Percentiles rank a stretch among this genome's conserved stretches.
Evolutionary conservation across 495 filamentous ascomycete species (phyloP).

Genomic region (Polyplosphaeria fusca): DNA sequence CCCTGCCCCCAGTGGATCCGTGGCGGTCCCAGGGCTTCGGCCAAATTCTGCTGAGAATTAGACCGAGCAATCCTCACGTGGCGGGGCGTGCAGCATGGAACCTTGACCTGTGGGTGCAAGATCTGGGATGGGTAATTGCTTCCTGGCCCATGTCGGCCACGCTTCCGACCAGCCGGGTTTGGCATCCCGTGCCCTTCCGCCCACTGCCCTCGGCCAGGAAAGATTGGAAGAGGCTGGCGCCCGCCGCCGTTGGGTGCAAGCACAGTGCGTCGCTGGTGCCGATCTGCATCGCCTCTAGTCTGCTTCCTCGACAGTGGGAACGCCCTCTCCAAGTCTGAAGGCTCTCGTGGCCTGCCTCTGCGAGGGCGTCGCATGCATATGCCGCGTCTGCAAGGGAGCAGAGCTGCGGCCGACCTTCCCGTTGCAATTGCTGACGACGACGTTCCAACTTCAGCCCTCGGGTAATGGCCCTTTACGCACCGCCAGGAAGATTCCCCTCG

Average conservation of each 20-base stretch:
- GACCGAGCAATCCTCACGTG: conserved; percentile 25
- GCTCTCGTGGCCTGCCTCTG: too few species aligned
- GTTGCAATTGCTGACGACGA: conserved; percentile 20
- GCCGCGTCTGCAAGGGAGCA: too few species aligned
- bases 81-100: conserved; percentile 11
- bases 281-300: background rate
- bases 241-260: background rate
- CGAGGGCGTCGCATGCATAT: too few species aligned
- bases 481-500: too few species aligned
- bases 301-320: too few species aligned
- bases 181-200: conserved; percentile 1
- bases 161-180: conserved; percentile 22
- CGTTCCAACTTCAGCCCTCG: background rate
- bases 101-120: conserved; percentile 3
- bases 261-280: background rate
- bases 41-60: conserved; percentile 15
- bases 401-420: conserved; percentile 17
- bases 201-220: background rate
- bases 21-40: conserved; percentile 17
- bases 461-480: background rate
- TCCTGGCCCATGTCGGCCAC: background rate
- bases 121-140: background rate
- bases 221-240: background rate
- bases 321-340: too few species aligned
- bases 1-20: conserved; percentile 21